Conservation (phyloP, 306 rosid species). For the Cicer pinnatifidum region DNA sequence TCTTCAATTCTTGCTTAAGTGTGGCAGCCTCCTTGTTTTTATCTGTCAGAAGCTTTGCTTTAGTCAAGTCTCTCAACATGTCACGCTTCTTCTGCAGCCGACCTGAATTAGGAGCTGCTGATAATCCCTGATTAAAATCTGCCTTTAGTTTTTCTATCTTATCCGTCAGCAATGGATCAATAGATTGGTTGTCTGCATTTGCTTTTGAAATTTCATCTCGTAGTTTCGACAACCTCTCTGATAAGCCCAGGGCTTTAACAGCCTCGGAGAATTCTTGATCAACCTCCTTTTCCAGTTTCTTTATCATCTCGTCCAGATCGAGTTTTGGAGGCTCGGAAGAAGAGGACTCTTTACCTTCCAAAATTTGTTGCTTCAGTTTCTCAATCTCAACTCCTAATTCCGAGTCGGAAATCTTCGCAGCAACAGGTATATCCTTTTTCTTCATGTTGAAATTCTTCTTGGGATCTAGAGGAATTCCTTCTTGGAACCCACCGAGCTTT, state of each 20-base stretch:
- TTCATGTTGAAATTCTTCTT: constrained; percentile 68
- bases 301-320: constrained; percentile 59
- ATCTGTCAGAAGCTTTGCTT: constrained; percentile 54
- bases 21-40: constrained; percentile 47
- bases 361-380: constrained; percentile 61
- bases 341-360: constrained; percentile 58
- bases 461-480: constrained; percentile 78
- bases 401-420: constrained; percentile 48
- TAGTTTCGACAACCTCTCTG: constrained; percentile 57
- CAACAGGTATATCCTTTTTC: constrained; percentile 59
- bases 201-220: constrained; percentile 61
- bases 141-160: constrained; percentile 65
- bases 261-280: constrained; percentile 69
- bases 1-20: constrained; percentile 66
- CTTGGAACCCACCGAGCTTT: constrained; percentile 78
- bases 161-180: constrained; percentile 61
- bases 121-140: constrained; percentile 60
- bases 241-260: constrained; percentile 61
- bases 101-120: constrained; percentile 65
- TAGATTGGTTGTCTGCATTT: constrained; percentile 52
- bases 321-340: constrained; percentile 45
- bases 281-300: constrained; percentile 65
- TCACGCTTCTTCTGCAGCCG: constrained; percentile 61
- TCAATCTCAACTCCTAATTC: constrained; percentile 61
- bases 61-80: constrained; percentile 64